These are phyloP conservation scores for Teratosphaeria gauchensis DNA, from an alignment of 2,329 filamentous ascomycete species.

Conservation along the genomic window DNA sequence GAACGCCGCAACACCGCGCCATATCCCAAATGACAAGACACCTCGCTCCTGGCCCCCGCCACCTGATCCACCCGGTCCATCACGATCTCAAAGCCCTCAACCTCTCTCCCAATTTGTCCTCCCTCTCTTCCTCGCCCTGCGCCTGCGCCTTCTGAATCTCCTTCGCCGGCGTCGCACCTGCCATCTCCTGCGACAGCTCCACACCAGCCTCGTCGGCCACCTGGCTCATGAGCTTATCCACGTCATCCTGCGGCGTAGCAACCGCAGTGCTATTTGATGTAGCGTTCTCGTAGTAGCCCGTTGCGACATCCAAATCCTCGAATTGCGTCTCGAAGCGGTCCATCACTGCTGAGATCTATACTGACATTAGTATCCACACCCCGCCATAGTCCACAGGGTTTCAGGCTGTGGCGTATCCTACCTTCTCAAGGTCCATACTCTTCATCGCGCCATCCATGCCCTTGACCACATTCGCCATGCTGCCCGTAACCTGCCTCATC, in stretches of 20 bases:
- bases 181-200: conserved; percentile 68
- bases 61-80: neutral
- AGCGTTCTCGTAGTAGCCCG: conserved; percentile 73
- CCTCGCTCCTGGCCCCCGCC: neutral
- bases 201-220: conserved; percentile 82
- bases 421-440: conserved; percentile 54
- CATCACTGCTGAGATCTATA: conserved; percentile 55
- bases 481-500: conserved; percentile 51
- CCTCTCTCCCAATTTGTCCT: conserved; percentile 59
- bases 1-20: too few relatives aligned
- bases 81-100: conserved; percentile 41
- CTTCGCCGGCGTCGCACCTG: conserved; percentile 46
- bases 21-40: neutral
- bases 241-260: conserved; percentile 70
- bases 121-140: conserved; percentile 56
- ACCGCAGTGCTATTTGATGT: conserved; percentile 68
- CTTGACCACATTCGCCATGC: conserved; percentile 53
- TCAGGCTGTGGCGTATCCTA: conserved; percentile 19
- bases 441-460: conserved; percentile 56
- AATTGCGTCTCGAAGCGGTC: conserved; percentile 53
- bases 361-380: neutral
- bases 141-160: conserved; percentile 39
- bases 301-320: conserved; percentile 42
- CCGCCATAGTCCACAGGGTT: neutral
- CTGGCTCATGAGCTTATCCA: conserved; percentile 75